These are phyloP conservation scores for Adiantum capillusveneris DNA, from an alignment of 75 land plant genomes.

Conservation along the genomic window DNA sequence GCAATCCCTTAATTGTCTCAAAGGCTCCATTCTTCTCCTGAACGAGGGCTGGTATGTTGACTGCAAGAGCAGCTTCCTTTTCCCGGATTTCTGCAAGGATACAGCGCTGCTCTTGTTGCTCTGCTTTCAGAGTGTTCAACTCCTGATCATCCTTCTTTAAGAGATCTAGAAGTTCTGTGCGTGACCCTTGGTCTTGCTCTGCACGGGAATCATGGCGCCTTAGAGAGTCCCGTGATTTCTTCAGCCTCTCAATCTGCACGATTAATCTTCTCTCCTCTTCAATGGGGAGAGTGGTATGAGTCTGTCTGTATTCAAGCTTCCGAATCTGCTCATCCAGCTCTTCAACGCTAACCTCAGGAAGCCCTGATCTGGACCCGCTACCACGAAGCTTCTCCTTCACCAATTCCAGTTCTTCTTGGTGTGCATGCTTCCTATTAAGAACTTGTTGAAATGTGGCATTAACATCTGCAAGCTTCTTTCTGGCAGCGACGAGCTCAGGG, in stretches of 20 bases:
- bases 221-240: slow-evolving; percentile 34
- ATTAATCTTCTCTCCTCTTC: slow-evolving; percentile 34
- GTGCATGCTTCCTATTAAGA: slow-evolving; percentile 19
- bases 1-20: slow-evolving; percentile 23
- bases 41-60: slow-evolving; percentile 28
- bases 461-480: slow-evolving; percentile 14
- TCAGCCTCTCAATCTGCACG: slow-evolving; percentile 24
- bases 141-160: slow-evolving; percentile 30
- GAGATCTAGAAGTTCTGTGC: slow-evolving; percentile 16
- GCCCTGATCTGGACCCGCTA: slow-evolving; percentile 20
- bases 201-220: slow-evolving; percentile 14
- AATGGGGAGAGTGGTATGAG: slow-evolving; percentile 28
- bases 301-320: slow-evolving; percentile 27
- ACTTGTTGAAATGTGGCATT: slow-evolving; percentile 11
- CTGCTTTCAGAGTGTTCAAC: slow-evolving; percentile 21
- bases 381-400: slow-evolving; percentile 24
- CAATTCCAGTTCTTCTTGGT: slow-evolving; percentile 25
- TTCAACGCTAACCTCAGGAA: slow-evolving; percentile 25
- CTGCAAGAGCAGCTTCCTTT: slow-evolving; percentile 21
- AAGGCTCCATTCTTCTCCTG: slow-evolving; percentile 28
- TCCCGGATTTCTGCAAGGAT: slow-evolving; percentile 18
- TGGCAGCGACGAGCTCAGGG: slow-evolving; percentile 23
- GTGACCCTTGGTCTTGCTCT: slow-evolving; percentile 23
- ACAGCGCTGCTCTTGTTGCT: slow-evolving; percentile 23
- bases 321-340: slow-evolving; percentile 41